These are phyloP conservation scores for Fraxinus angustifolia DNA, from an alignment of 305 asterid genomes.

Conservation along the genomic window DNA sequence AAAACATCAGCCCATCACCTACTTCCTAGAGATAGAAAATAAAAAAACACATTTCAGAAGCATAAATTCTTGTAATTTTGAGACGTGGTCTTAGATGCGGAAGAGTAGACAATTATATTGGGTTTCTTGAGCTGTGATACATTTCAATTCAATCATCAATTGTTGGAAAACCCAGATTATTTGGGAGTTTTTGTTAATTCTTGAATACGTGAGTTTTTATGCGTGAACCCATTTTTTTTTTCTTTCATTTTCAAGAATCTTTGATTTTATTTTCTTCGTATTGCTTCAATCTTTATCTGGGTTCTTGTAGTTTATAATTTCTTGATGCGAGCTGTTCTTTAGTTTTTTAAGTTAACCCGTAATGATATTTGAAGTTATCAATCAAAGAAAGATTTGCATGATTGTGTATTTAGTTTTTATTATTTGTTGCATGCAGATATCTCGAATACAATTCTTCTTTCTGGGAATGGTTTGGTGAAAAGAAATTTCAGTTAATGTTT, in stretches of 20 bases:
- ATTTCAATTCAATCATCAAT: conserved; percentile 21
- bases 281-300: conserved; percentile 20
- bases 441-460: conserved; percentile 12
- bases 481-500: conserved; percentile 20
- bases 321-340: conserved; percentile 29
- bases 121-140: conserved; percentile 25
- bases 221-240: conserved; percentile 18
- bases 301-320: conserved; percentile 17
- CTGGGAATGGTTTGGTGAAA: conserved; percentile 16
- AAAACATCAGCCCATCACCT: conserved; percentile 1
- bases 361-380: conserved; percentile 26
- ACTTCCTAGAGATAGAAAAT: conserved; percentile 15
- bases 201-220: conserved; percentile 31
- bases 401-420: conserved; percentile 26
- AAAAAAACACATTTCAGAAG: conserved; percentile 8
- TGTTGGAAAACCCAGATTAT: conserved; percentile 11
- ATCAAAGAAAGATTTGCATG: conserved; percentile 23
- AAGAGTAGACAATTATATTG: background rate
- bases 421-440: conserved; percentile 55
- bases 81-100: background rate
- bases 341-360: conserved; percentile 34
- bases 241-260: background rate
- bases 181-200: conserved; percentile 26
- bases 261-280: conserved; percentile 13
- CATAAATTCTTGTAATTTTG: conserved; percentile 33